A percentile compares a stretch with the other conserved stretches of the same genome.
Evolutionary conservation across 208 protist genomes (phyloP).

Genomic region (Leishmania amazonensis): DNA sequence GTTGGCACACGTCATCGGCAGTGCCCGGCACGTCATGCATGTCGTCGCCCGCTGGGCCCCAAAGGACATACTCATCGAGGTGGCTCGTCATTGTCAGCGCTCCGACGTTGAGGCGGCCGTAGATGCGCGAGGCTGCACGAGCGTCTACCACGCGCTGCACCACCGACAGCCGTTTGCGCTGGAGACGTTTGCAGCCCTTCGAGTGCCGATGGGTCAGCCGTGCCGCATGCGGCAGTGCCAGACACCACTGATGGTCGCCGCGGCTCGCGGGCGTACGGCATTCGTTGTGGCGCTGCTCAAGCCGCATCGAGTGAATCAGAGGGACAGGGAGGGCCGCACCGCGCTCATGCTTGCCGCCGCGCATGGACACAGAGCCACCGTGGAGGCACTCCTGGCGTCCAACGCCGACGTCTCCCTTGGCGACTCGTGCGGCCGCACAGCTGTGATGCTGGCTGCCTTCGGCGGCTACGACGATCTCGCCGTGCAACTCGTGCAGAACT

Average conservation of each 20-base stretch:
- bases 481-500: constrained; percentile 59
- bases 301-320: constrained; percentile 38
- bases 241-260: constrained; percentile 80
- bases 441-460: constrained; percentile 67
- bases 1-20: constrained; percentile 47
- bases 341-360: constrained; percentile 76
- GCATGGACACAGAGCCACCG: constrained; percentile 49
- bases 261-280: constrained; percentile 35
- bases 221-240: constrained; percentile 55
- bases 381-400: constrained; percentile 70
- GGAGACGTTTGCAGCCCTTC: constrained; percentile 54
- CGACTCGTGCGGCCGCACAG: constrained; percentile 61
- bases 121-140: constrained; percentile 61
- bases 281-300: constrained; percentile 50
- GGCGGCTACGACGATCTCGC: constrained; percentile 72
- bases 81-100: constrained; percentile 57
- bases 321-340: constrained; percentile 60
- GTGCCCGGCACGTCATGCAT: constrained; percentile 73
- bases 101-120: constrained; percentile 60
- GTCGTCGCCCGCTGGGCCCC: constrained; percentile 45
- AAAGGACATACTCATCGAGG: constrained; percentile 51
- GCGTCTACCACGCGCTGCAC: constrained; percentile 65
- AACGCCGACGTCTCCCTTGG: constrained; percentile 44
- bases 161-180: constrained; percentile 39
- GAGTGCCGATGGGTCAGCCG: constrained; percentile 42